A percentile compares a stretch with the other conserved stretches of the same genome.
Conservation (phyloP, 805 yeast species). For the Kodamaea nitidulidarum region DNA sequence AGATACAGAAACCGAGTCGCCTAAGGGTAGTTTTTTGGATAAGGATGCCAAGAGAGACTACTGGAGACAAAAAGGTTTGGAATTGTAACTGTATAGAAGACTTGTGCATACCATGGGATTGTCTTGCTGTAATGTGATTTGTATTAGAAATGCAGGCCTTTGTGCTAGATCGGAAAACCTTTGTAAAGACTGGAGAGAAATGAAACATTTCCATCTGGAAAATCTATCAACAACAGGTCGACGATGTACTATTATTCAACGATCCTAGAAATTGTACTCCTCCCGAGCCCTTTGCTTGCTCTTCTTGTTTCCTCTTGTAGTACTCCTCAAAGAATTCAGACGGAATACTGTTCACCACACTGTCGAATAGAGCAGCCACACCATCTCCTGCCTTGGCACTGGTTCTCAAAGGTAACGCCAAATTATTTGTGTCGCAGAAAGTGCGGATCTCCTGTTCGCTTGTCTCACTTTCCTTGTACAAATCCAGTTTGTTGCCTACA, state of each 20-base stretch:
- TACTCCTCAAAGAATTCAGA: constrained; percentile 26
- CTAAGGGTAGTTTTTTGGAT: constrained; percentile 17
- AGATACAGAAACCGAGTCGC: background rate
- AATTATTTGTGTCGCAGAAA: constrained; percentile 1
- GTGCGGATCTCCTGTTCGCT: background rate
- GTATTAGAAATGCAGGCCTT: too few relatives aligned
- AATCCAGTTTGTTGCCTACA: constrained; percentile 83
- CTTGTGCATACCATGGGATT: background rate
- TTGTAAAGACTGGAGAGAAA: too few relatives aligned
- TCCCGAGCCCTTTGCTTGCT: constrained; percentile 3
- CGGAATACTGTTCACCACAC: constrained; percentile 27
- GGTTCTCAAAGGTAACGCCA: constrained; percentile 32
- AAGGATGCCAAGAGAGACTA: constrained; percentile 35
- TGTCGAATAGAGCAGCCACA: constrained; percentile 37
- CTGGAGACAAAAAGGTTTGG: constrained; percentile 43
- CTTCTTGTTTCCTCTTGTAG: constrained; percentile 8
- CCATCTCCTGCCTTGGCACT: constrained; percentile 74
- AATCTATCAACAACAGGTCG: constrained; percentile 4
- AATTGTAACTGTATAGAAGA: constrained; percentile 14
- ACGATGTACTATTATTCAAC: background rate
- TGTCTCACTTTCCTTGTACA: constrained; percentile 28
- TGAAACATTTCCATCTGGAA: background rate
- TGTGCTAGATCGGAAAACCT: too few relatives aligned
- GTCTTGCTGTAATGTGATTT: too few relatives aligned
- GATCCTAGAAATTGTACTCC: constrained; percentile 5